Evolutionary conservation across 495 filamentous ascomycete species (phyloP).

Genomic region (Penicillium turbatum): DNA sequence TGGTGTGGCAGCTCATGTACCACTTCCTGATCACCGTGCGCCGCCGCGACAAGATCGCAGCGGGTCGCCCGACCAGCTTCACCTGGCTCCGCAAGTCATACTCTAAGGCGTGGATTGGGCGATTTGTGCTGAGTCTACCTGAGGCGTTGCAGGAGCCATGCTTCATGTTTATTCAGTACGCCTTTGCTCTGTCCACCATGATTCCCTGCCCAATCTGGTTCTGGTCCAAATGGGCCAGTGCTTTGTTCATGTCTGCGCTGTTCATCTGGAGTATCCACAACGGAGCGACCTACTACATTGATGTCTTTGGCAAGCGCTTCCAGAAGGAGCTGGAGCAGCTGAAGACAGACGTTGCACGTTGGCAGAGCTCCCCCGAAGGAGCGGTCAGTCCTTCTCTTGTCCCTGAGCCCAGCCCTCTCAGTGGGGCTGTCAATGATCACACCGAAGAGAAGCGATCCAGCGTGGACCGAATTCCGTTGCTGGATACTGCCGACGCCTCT

Average conservation of each 20-base stretch:
- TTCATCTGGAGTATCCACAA: conserved; percentile 94
- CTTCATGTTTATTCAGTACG: conserved; percentile 95
- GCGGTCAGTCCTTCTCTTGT: conserved; percentile 28
- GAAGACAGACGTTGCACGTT: conserved; percentile 83
- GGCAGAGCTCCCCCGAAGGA: conserved; percentile 59
- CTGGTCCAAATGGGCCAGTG: conserved; percentile 78
- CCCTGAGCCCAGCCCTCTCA: conserved; percentile 20
- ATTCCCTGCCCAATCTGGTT: conserved; percentile 94
- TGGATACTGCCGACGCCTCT: conserved; percentile 29
- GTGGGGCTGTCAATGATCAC: conserved; percentile 13
- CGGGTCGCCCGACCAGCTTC: conserved; percentile 91
- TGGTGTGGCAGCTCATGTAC: conserved; percentile 86
- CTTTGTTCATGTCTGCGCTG: conserved; percentile 67
- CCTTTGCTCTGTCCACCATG: conserved; percentile 87
- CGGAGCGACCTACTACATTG: conserved; percentile 94
- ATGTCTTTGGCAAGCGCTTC: conserved; percentile 93
- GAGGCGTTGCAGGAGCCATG: conserved; percentile 72
- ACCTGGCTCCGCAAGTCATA: conserved; percentile 95
- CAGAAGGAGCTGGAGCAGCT: conserved; percentile 92
- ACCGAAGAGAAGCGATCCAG: conserved; percentile 29
- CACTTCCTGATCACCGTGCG: conserved; percentile 92
- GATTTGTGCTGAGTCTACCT: conserved; percentile 75
- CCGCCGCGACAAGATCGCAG: conserved; percentile 88
- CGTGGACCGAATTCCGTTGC: conserved; percentile 40
- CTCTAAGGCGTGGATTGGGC: conserved; percentile 80